Base-by-base conservation (phyloP, 1,139 yeast genomes). In the Taphrina wiesneri region DNA sequence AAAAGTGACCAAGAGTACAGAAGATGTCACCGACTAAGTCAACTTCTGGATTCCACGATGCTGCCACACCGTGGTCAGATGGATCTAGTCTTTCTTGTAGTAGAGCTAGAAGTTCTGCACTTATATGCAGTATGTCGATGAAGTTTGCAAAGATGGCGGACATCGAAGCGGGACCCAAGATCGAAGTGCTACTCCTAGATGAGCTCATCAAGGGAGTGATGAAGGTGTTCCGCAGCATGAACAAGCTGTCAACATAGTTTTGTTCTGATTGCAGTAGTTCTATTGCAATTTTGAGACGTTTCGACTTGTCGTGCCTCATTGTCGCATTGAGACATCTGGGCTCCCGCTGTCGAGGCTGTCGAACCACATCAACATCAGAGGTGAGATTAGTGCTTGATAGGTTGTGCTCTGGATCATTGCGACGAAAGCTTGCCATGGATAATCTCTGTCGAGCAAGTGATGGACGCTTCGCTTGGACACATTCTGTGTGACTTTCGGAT, bases 61-160 rank as follows among this genome's bases (percentile, higher is more conserved):
- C 3, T 23, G 17, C 43, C 19, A 30, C 28, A 9, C 30, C 34
- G 7, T 45, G 4, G n/a, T 45, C 49, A n/a, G 21, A 5, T 25
- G 65, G 61, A 25, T 61, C 65, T 23, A 62, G 23, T 4, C 63
- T 28, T 6, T 51, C 53, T 15, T 51, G 54, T 15, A 62, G 26
- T 15, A 43, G 30, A 13, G 47, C 49, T 17, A 62, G 43, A 30
- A 62, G 41, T 21, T 26, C 53, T 7, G 66, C 32, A 17, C 28
- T 52, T 13, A 62, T 34, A 26, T 51, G 46, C 34, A 62, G 17
- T 11, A 62, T 62, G 26, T 62, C 66, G 25, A 53, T 43, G 28
- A 62, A 62, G 39, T 62, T 62, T 4, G 59, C 41, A 43, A 62
- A 62, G 45, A 62, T 54, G 36, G 54, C 66, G 17, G 59, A 39